Evolutionary conservation across 2,329 filamentous ascomycete genomes (phyloP).

Genomic region (Colletotrichum nymphaeae): DNA sequence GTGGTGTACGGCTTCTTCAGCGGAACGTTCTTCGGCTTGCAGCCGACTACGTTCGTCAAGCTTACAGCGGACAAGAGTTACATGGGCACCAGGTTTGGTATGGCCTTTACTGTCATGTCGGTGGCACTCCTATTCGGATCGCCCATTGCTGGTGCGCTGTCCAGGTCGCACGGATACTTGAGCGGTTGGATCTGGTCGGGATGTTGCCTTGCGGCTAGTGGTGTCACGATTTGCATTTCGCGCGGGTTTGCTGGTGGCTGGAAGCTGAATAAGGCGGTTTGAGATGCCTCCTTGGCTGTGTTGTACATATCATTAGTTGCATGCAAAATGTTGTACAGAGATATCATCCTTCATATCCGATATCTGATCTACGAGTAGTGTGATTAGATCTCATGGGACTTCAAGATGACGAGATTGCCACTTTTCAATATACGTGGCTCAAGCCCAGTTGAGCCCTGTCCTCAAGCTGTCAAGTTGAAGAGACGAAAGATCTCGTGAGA

Average conservation of each 20-base stretch:
- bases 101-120: slow-evolving; percentile 45
- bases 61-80: slow-evolving; percentile 44
- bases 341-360: neutral
- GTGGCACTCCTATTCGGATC: slow-evolving; percentile 45
- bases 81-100: slow-evolving; percentile 54
- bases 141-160: slow-evolving; percentile 44
- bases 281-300: neutral
- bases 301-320: neutral
- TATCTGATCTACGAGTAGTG: neutral
- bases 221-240: slow-evolving; percentile 1
- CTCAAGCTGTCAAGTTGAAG: neutral
- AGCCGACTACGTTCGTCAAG: slow-evolving; percentile 48
- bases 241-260: slow-evolving; percentile 23
- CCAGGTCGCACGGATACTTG: slow-evolving; percentile 29
- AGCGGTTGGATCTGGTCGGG: slow-evolving; percentile 35
- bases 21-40: slow-evolving; percentile 51
- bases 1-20: slow-evolving; percentile 37
- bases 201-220: slow-evolving; percentile 25
- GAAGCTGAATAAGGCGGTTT: slow-evolving; percentile 20
- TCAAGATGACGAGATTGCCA: neutral
- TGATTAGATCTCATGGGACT: neutral
- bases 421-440: neutral
- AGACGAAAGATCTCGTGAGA: neutral
- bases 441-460: neutral
- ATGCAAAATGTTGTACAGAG: neutral